Evolutionary conservation across 2,329 filamentous ascomycete genomes (phyloP).

Genomic region (Penicillium sp.): DNA sequence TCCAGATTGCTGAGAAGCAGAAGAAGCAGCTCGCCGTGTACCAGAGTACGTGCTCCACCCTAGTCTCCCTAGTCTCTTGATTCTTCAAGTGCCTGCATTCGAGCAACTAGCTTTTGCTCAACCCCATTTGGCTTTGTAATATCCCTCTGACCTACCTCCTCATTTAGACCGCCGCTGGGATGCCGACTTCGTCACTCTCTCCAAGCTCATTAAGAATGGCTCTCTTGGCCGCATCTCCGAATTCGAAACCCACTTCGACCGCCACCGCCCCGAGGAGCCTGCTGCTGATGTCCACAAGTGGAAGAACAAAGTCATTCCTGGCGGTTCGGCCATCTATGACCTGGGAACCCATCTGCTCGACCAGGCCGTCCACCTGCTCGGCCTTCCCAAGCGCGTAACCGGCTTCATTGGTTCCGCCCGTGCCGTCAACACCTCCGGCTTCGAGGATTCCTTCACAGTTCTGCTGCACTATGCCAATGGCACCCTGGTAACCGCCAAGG

Average conservation of each 20-base stretch:
- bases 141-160: not conserved
- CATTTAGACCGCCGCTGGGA: slow-evolving; percentile 70
- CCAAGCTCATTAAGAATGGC: slow-evolving; percentile 63
- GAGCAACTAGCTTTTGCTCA: too few relatives aligned
- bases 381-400: slow-evolving; percentile 68
- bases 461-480: slow-evolving; percentile 68
- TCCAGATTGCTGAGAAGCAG: slow-evolving; percentile 57
- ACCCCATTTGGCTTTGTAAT: too few relatives aligned
- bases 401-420: slow-evolving; percentile 71
- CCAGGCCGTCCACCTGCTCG: slow-evolving; percentile 73
- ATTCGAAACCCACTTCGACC: slow-evolving; percentile 80
- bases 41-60: slow-evolving; percentile 65
- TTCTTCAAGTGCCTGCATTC: too few relatives aligned
- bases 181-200: slow-evolving; percentile 73
- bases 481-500: slow-evolving; percentile 70
- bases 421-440: slow-evolving; percentile 56
- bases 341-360: slow-evolving; percentile 77
- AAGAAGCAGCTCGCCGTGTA: slow-evolving; percentile 67
- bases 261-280: slow-evolving; percentile 66
- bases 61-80: too few relatives aligned
- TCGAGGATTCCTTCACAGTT: slow-evolving; percentile 60
- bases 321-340: slow-evolving; percentile 72
- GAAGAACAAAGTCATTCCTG: slow-evolving; percentile 70
- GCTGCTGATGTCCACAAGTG: slow-evolving; percentile 54
- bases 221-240: slow-evolving; percentile 73